Conservation (phyloP, 768 basidiomycete species). For the Hericium alpestre region DNA sequence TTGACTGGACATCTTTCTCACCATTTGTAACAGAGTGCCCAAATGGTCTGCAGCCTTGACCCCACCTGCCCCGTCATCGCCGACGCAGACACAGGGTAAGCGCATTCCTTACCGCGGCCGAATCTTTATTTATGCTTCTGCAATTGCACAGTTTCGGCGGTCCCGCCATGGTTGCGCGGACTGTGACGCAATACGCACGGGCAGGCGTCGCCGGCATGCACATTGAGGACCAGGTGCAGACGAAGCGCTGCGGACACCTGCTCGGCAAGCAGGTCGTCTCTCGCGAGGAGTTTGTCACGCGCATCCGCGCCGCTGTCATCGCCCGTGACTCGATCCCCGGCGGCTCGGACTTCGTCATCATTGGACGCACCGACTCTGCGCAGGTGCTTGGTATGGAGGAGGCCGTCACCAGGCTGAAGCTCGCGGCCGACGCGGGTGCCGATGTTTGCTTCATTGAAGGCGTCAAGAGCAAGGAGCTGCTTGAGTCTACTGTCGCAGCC, state of each 20-base stretch:
- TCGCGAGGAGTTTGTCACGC: constrained; percentile 62
- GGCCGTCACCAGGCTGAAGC: constrained; percentile 51
- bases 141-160: constrained; percentile 45
- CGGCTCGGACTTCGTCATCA: constrained; percentile 66
- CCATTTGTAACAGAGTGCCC: constrained; percentile 34
- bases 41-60: constrained; percentile 59
- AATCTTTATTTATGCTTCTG: neutral
- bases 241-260: constrained; percentile 71
- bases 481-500: constrained; percentile 53
- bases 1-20: neutral
- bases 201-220: constrained; percentile 68
- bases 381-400: constrained; percentile 76
- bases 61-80: constrained; percentile 65
- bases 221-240: constrained; percentile 78
- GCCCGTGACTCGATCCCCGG: constrained; percentile 71
- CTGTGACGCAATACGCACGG: constrained; percentile 57
- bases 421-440: constrained; percentile 64
- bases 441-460: constrained; percentile 81
- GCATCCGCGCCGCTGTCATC: constrained; percentile 67
- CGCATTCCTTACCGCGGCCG: neutral
- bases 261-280: constrained; percentile 77
- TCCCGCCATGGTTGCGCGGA: constrained; percentile 65
- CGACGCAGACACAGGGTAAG: constrained; percentile 70
- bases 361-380: constrained; percentile 70
- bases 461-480: constrained; percentile 55